These are phyloP conservation scores for Zizania latifolia DNA, from an alignment of 176 grass and related monocot species.

Conservation along the genomic window DNA sequence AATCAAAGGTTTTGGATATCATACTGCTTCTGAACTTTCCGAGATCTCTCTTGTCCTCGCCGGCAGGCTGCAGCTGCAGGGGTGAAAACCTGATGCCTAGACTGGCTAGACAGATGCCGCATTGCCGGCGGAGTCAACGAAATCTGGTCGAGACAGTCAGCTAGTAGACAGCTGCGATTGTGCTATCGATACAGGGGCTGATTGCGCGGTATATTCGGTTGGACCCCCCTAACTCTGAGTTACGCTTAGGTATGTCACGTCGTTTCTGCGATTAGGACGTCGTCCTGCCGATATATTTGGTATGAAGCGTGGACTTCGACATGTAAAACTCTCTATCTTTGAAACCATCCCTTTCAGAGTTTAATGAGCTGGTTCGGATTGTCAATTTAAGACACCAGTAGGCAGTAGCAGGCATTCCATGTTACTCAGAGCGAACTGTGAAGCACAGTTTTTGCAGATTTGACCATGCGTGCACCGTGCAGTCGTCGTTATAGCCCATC, in stretches of 20 bases:
- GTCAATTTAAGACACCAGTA: neutral
- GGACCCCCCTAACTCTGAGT: neutral
- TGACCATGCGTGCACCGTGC: neutral
- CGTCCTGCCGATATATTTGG: neutral
- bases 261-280: neutral
- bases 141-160: neutral
- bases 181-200: neutral
- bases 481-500: too few relatives aligned
- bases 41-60: too few relatives aligned
- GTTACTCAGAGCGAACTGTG: neutral
- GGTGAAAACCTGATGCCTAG: neutral
- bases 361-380: neutral
- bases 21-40: too few relatives aligned
- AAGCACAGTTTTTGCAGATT: neutral
- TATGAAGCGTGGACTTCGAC: neutral
- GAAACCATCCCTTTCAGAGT: neutral
- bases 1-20: too few relatives aligned
- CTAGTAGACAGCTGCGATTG: neutral
- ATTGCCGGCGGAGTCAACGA: neutral
- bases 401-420: neutral
- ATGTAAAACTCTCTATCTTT: neutral
- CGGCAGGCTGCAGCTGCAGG: neutral
- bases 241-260: constrained; percentile 3
- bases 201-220: neutral
- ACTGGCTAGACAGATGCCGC: too few relatives aligned